Evolutionary conservation across 1,284 basidiomycete species (phyloP), one percentile per base, ranked within the genome.

Genomic region (Trametes versicolor): DNA sequence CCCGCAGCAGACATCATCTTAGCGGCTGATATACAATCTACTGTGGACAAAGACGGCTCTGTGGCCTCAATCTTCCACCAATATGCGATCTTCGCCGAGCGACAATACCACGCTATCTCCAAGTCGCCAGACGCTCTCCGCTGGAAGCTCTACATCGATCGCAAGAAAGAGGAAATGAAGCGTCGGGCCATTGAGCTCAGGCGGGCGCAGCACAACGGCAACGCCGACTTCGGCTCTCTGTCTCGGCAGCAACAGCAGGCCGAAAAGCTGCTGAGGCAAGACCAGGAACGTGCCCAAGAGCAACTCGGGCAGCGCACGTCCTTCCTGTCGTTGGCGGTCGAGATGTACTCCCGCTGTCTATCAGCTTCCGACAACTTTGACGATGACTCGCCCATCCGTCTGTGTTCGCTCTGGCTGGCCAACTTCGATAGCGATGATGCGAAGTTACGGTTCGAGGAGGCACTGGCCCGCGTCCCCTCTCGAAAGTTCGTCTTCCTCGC

Each of bases 341-440:
- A 87, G 58, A 96, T 97, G 92, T 96, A 95, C 76, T 90, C 95
- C 0, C 84, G 83, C 21, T 90, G 91, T 60, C 81, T 99, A 48
- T 78, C 83, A 19, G 76, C 83, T 1, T 91, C 91, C 0, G 92
- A 96, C 72, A 78, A 80, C 1, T 90, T 89, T 68, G 93, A 98
- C 73, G 90, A 92, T 36, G 87, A 92, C 64, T 89, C 88, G 0
- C 82, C 93, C 6, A 92, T 96, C 54, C 88, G 95, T 6, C 83
- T 99, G 43, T 91, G 90, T 70, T 97, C 96, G 1, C 82, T 99
- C 1, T 99, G 97, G 97, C 91, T 99, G 66, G 87, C 91, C 12
- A 93, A 96, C 71, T 92, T 95, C 68, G 85, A 86, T 51, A 83
- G 90, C 66, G 77, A 80, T 17, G 79, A 81, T 37, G 74, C 92